These are phyloP conservation scores for Zygosaccharomyces bailii DNA, from an alignment of 805 yeast genomes.

Conservation along the genomic window DNA sequence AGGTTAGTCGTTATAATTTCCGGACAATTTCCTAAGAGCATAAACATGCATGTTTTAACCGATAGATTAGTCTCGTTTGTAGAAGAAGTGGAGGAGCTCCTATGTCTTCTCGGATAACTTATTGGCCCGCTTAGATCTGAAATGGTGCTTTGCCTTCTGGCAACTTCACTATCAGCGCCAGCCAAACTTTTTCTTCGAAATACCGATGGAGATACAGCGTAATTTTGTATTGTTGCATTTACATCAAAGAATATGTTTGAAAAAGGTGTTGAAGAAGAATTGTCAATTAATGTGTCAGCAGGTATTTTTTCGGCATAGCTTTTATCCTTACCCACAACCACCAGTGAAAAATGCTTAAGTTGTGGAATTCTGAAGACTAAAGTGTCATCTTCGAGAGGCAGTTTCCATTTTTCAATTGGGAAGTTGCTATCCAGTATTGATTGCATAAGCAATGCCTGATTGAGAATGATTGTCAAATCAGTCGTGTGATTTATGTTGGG, in stretches of 20 bases:
- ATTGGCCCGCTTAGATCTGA: slow-evolving; percentile 3
- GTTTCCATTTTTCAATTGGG: slow-evolving; percentile 4
- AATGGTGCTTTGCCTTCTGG: slow-evolving; percentile 24
- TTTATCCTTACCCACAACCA: not conserved
- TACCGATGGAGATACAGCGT: slow-evolving; percentile 25
- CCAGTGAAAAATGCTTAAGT: slow-evolving; percentile 10
- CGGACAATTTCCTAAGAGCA: slow-evolving; percentile 12
- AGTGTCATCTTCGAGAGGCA: slow-evolving; percentile 12
- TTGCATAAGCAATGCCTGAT: slow-evolving; percentile 14
- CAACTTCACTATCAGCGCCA: slow-evolving; percentile 20
- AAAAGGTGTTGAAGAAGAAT: slow-evolving; percentile 1
- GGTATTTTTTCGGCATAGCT: not conserved
- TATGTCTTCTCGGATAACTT: slow-evolving; percentile 6
- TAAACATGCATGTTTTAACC: slow-evolving; percentile 7
- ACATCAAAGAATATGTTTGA: slow-evolving; percentile 11
- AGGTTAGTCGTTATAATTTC: slow-evolving; percentile 16
- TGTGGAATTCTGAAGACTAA: slow-evolving; percentile 16
- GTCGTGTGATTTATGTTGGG: slow-evolving; percentile 8
- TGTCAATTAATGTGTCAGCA: not conserved
- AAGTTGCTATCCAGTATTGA: slow-evolving; percentile 10
- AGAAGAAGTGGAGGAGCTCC: slow-evolving; percentile 18
- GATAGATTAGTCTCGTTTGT: slow-evolving; percentile 5
- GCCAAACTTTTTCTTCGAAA: slow-evolving; percentile 26
- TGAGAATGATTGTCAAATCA: slow-evolving; percentile 14
- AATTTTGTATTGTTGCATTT: slow-evolving; percentile 10